Evolutionary conservation across 345 rosid species (phyloP), one percentile per base, ranked within the genome.

Genomic region (Brassica napus): DNA sequence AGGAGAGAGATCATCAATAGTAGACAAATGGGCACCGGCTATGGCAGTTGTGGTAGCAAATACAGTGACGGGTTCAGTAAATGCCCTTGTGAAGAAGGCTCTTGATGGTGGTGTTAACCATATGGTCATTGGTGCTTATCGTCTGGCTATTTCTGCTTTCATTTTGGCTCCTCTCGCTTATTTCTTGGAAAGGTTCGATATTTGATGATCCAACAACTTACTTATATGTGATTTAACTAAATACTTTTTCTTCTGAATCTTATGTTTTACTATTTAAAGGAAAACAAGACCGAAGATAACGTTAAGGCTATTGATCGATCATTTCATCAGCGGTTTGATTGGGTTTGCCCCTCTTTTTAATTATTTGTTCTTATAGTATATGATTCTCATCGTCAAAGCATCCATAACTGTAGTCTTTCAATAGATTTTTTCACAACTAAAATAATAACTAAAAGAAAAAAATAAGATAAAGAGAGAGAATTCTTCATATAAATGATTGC

Each of bases 141-240:
- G 98, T 4, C 87, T 86, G 42, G 68, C 81, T n/a, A 83, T 90
- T 78, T 87, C 94, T 6, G 85, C 90, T 75, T 35, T 83, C 68
- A 81, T 91, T 85, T 74, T 93, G 78, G 85, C 83, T 34, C 97
- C 98, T 1, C 75, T 91, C 16, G 93, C 90, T 24, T 89, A 78
- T 78, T 65, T 89, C 59, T 81, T 80, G 74, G 98, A 91, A 79
- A 87, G 92, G 97, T 93, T 81, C 23, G 42, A 73, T 79, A 47
- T 15, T 65, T 59, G 6, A 55, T 65, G 58, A 52, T 32, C 18
- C 18, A 24, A 18, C 1, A 0, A 16, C 9, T 67, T 54, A 65
- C 63, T 31, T 73, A 30, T 28, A 11, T 49, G 60, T 30, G 12
- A 0, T 31, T 44, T 11, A 34, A 1, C 24, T 11, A 6, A 62